Evolutionary conservation across 2,329 filamentous ascomycete genomes (phyloP).

Genomic region (Neocucurbitaria cava): DNA sequence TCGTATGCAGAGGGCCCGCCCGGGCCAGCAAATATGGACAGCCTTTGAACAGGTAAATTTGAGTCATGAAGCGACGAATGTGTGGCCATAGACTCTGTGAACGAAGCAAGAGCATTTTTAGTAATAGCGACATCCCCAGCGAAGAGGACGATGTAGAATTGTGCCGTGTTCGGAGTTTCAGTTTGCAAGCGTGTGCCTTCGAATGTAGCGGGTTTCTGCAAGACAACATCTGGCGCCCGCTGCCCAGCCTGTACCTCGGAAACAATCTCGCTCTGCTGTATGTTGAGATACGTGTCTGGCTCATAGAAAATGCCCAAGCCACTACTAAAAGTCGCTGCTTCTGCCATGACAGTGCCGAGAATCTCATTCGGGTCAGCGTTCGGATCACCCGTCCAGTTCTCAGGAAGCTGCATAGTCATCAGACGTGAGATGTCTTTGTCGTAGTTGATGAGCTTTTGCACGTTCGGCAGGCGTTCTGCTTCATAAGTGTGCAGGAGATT

Average conservation of each 20-base stretch:
- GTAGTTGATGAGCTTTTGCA: conserved; percentile 50
- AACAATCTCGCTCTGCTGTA: conserved; percentile 7
- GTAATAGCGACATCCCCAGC: conserved; percentile 40
- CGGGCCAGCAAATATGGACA: conserved; percentile 36
- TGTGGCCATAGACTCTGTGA: conserved; percentile 13
- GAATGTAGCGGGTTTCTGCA: conserved; percentile 56
- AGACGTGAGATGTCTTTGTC: conserved; percentile 45
- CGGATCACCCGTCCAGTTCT: conserved; percentile 40
- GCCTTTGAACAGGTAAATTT: conserved; percentile 25
- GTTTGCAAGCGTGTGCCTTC: conserved; percentile 53
- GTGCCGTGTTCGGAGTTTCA: conserved; percentile 53
- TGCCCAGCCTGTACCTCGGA: conserved; percentile 48
- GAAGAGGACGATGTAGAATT: conserved; percentile 55
- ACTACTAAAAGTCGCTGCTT: conserved; percentile 39
- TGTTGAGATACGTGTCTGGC: conserved; percentile 45
- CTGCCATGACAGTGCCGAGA: conserved; percentile 33
- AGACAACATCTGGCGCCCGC: conserved; percentile 55
- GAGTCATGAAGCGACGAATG: conserved; percentile 19
- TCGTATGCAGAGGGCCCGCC: conserved; percentile 40
- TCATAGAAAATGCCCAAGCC: conserved; percentile 45
- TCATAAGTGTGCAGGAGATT: conserved; percentile 58
- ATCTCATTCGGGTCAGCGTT: conserved; percentile 37
- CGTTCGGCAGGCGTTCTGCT: conserved; percentile 57
- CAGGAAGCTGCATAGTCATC: conserved; percentile 45
- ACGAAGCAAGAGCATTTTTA: conserved; percentile 9